Evolutionary conservation across 148 eudicot genomes (phyloP), one percentile per base, ranked within the genome.

Genomic region (Fagopyrum esculentum): DNA sequence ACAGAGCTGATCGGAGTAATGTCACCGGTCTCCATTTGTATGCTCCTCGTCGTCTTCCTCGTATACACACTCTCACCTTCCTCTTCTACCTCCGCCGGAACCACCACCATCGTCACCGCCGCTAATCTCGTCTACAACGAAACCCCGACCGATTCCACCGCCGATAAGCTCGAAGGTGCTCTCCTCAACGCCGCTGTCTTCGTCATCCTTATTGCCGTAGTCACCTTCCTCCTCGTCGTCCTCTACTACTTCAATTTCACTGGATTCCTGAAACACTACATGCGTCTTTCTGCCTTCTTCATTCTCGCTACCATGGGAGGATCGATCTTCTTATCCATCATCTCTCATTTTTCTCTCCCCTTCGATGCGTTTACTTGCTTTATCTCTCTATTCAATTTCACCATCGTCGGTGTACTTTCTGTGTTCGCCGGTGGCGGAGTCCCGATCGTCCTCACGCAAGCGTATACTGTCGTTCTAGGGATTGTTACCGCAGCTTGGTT

Each of bases 1-100:
- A 35, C 71, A 13, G 97, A 94, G 12, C 87, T 94, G 71, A 90
- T 86, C 75, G 84, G 81, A 73, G 90, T 94, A 4, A 88, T 94
- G 83, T 78, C 96, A 8, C 98, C 98, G 0, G 98, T 94, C 22
- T 90, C 98, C 13, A 88, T 91, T 76, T 91, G 97, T 68, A 95
- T 95, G 98, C 81, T 92, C 74, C 73, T 92, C 19, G 98, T 85
- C 26, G 84, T 83, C 59, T 77, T 83, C 56, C 76, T 81, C 22
- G 77, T 81, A 46, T 81, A 54, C 73, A 48, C 77, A 10, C 88
- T 83, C 74, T 76, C 80, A n/a, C 78, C 85, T 4, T n/a, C 84
- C 40, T 56, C 82, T 0, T 44, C 72, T 29, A 3, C 64, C 52
- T 15, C 77, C 52, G 16, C 88, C 81, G 40, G 40, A 35, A 60